Evolutionary conservation across 306 rosid species (phyloP).

Genomic region (Macrotyloma uniflorum): DNA sequence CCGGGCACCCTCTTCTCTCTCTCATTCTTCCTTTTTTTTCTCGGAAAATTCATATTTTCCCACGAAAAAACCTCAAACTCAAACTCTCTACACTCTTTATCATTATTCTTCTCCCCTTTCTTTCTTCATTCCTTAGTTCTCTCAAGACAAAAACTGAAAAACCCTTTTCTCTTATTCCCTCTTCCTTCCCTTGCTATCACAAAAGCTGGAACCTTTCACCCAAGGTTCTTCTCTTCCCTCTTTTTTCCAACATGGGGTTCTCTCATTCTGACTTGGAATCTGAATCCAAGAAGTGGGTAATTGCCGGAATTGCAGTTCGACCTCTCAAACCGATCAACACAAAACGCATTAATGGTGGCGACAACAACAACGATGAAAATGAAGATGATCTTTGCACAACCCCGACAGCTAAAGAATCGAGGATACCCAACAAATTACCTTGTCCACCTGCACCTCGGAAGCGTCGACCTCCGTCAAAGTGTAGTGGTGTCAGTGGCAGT

Average conservation of each 20-base stretch:
- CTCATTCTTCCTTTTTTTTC: neutral
- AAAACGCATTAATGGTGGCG: constrained; percentile 23
- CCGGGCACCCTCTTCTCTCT: constrained; percentile 65
- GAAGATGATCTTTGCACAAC: constrained; percentile 66
- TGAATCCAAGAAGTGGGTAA: constrained; percentile 75
- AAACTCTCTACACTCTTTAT: neutral
- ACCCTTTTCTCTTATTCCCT: constrained; percentile 74
- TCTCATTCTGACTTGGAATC: constrained; percentile 48
- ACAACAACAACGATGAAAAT: neutral
- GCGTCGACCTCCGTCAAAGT: constrained; percentile 61
- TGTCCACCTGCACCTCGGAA: constrained; percentile 96
- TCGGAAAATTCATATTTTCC: constrained; percentile 42
- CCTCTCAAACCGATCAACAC: constrained; percentile 77
- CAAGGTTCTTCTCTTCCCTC: neutral
- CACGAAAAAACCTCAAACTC: constrained; percentile 28
- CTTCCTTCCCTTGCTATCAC: neutral
- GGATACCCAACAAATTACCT: constrained; percentile 66
- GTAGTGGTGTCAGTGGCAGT: constrained; percentile 39
- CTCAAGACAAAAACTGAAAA: constrained; percentile 9
- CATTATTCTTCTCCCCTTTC: neutral
- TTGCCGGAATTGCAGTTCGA: constrained; percentile 70
- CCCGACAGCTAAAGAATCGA: constrained; percentile 78
- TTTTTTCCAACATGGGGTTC: constrained; percentile 63
- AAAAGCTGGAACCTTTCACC: constrained; percentile 8
- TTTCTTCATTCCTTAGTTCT: constrained; percentile 10